phyloP scores from a whole-genome alignment of 2,329 filamentous ascomycete species.

The Penicillium fuscoglaucum region DNA sequence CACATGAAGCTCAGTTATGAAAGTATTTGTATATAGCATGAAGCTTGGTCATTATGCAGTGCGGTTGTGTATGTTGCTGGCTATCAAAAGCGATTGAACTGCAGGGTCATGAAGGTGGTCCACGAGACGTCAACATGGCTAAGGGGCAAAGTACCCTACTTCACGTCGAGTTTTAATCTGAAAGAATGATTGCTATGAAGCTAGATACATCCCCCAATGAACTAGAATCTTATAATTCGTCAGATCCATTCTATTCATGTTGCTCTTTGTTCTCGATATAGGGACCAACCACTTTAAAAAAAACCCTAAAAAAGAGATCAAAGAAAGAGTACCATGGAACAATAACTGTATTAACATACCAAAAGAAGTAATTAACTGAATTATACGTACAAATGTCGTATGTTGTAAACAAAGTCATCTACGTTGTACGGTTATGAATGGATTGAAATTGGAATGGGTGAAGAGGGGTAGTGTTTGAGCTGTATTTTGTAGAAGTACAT shows the following conservation, averaged over 20 bases:
- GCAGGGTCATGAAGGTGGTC: background rate
- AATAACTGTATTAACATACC: background rate
- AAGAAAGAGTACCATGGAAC: background rate
- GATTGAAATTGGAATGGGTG: background rate
- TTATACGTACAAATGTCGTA: background rate
- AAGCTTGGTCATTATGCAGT: background rate
- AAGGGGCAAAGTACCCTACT: background rate
- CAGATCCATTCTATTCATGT: too few relatives aligned
- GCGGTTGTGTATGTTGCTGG: background rate
- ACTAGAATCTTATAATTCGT: background rate
- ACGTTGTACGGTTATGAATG: background rate
- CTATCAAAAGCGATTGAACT: background rate
- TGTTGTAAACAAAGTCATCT: background rate
- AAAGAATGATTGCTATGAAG: background rate
- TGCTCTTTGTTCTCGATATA: background rate
- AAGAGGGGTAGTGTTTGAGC: background rate
- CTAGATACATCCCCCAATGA: background rate
- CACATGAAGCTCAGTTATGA: background rate
- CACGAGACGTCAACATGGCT: too few relatives aligned
- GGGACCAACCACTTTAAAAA: background rate
- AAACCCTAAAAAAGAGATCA: background rate
- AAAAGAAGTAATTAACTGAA: background rate
- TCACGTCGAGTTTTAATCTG: background rate
- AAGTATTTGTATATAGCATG: background rate
- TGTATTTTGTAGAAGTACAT: background rate